phyloP scores from a whole-genome alignment of 2,329 filamentous ascomycete species.

The Rutstroemia sp. region DNA sequence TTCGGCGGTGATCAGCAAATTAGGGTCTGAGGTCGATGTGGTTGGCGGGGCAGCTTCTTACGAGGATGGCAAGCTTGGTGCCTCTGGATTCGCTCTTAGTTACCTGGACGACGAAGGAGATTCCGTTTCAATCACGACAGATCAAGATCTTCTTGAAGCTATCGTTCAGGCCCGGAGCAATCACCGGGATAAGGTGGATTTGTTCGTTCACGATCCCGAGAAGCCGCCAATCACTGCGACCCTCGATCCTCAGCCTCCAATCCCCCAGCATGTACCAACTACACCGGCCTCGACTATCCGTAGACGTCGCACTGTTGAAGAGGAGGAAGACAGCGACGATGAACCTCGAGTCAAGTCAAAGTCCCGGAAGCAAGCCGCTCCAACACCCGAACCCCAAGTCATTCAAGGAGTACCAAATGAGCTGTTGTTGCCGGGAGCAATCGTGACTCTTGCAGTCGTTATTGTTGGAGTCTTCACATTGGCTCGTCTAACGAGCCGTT shows the following conservation, averaged over 20 bases:
- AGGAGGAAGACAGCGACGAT: conserved; percentile 43
- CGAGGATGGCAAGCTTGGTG: conserved; percentile 70
- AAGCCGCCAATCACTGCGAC: conserved; percentile 71
- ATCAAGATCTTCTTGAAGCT: conserved; percentile 86
- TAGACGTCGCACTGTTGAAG: conserved; percentile 38
- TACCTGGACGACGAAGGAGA: conserved; percentile 97
- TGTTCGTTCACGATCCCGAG: conserved; percentile 91
- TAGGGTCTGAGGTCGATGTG: conserved; percentile 73
- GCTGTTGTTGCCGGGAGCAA: conserved; percentile 82
- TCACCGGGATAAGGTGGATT: conserved; percentile 84
- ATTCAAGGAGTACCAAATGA: conserved; percentile 93
- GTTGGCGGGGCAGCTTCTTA: conserved; percentile 76
- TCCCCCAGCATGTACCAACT: conserved; percentile 45
- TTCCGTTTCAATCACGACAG: conserved; percentile 91
- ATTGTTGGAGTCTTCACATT: conserved; percentile 92
- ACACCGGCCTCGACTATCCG: conserved; percentile 39
- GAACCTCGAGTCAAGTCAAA: conserved; percentile 34
- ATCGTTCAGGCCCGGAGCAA: conserved; percentile 73
- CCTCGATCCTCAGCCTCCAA: conserved; percentile 48
- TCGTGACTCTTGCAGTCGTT: conserved; percentile 89
- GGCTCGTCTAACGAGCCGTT: conserved; percentile 53
- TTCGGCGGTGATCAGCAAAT: conserved; percentile 69
- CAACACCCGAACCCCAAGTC: conserved; percentile 51
- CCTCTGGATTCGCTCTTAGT: conserved; percentile 81
- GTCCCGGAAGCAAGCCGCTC: conserved; percentile 30